Conservation (phyloP, 306 rosid genomes). For the Sicyos baderoa region DNA sequence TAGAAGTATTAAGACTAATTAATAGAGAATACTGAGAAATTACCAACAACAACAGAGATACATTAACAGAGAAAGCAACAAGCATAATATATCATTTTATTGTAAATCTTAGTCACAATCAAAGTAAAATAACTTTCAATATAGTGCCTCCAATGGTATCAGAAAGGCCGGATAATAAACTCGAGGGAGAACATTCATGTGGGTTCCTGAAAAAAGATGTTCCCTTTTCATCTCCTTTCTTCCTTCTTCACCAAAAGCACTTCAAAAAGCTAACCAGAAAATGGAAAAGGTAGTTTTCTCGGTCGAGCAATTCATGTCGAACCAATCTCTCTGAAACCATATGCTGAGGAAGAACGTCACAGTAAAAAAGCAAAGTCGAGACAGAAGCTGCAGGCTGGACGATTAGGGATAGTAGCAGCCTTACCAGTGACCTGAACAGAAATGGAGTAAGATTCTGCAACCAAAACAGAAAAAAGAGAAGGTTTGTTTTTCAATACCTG, state of each 20-base stretch:
- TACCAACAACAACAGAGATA: not conserved
- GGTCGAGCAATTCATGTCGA: slow-evolving; percentile 43
- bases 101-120: slow-evolving; percentile 6
- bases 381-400: slow-evolving; percentile 42
- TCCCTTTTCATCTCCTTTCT: not conserved
- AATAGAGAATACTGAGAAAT: not conserved
- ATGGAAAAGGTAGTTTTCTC: slow-evolving; percentile 47
- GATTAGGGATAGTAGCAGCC: slow-evolving; percentile 39
- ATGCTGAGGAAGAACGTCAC: slow-evolving; percentile 56
- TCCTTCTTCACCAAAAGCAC: slow-evolving; percentile 32
- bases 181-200: not conserved
- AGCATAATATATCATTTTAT: slow-evolving; percentile 7
- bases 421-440: slow-evolving; percentile 53
- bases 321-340: slow-evolving; percentile 41
- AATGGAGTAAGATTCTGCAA: slow-evolving; percentile 47
- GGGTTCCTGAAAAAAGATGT: slow-evolving; percentile 15
- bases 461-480: not conserved
- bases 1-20: not conserved
- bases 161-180: not conserved
- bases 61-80: slow-evolving; percentile 8
- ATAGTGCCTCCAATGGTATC: slow-evolving; percentile 1
- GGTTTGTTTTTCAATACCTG: not conserved
- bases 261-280: slow-evolving; percentile 40
- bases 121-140: slow-evolving; percentile 2
- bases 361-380: slow-evolving; percentile 49